Conservation (phyloP, 768 basidiomycete genomes). For the Hygrophoropsis aurantiaca region DNA sequence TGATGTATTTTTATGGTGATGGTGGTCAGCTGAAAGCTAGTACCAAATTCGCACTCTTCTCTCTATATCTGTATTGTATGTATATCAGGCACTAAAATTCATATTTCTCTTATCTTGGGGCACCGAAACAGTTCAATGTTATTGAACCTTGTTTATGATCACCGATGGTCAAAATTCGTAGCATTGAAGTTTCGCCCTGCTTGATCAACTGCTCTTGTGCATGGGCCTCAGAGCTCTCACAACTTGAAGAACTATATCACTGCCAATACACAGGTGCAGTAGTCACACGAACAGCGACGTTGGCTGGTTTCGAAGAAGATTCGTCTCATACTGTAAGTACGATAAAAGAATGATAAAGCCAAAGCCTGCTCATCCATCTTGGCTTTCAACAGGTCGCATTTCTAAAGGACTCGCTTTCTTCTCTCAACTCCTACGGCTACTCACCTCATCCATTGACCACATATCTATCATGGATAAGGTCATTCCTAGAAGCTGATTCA, state of each 20-base stretch:
- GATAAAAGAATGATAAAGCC: no score
- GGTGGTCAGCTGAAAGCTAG: no score
- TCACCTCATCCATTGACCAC: slow-evolving; percentile 70
- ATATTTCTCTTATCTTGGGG: no score
- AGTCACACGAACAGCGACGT: slow-evolving; percentile 75
- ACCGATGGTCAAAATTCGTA: slow-evolving; percentile 58
- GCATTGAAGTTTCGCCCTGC: slow-evolving; percentile 57
- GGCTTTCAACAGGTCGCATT: slow-evolving; percentile 78
- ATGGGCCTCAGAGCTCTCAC: slow-evolving; percentile 71
- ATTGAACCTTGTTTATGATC: no score
- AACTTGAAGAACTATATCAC: slow-evolving; percentile 65
- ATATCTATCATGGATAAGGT: slow-evolving; percentile 65
- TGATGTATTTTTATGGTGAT: no score
- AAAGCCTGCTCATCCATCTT: no score
- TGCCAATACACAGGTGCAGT: slow-evolving; percentile 74
- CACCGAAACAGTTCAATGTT: no score
- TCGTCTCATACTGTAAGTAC: slow-evolving; percentile 55
- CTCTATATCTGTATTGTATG: no score
- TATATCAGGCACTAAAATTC: no score
- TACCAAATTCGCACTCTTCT: no score
- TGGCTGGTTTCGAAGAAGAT: slow-evolving; percentile 70
- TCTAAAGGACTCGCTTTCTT: slow-evolving; percentile 46
- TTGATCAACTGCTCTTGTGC: slow-evolving; percentile 79
- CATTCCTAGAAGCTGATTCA: slow-evolving; percentile 37
- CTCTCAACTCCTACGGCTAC: slow-evolving; percentile 86